Conservation (phyloP, 1,284 basidiomycete genomes). For the Hemileccinum hortonii region DNA sequence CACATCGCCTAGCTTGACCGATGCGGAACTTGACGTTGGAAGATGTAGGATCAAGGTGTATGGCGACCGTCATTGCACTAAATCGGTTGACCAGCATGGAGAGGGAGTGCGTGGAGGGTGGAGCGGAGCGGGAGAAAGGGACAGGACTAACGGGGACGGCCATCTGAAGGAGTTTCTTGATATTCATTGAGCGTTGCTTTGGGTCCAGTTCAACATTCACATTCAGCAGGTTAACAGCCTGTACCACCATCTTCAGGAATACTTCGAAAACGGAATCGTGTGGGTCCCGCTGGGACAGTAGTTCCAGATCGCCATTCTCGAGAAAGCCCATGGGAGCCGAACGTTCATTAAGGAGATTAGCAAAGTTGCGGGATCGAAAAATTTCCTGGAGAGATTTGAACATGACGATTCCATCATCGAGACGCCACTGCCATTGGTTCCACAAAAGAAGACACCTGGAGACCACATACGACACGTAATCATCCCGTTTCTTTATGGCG, state of each 20-base stretch:
- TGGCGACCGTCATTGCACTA: conserved; percentile 72
- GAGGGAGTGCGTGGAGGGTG: conserved; percentile 59
- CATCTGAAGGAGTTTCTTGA: conserved; percentile 77
- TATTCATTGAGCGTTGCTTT: conserved; percentile 43
- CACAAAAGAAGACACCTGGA: conserved; percentile 73
- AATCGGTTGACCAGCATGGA: conserved; percentile 89
- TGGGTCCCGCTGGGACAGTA: conserved; percentile 52
- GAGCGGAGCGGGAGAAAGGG: conserved; percentile 55
- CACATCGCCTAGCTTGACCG: conserved; percentile 61
- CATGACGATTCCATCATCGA: conserved; percentile 59
- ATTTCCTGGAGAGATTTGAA: conserved; percentile 72
- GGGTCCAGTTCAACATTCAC: conserved; percentile 28
- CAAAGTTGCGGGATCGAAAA: conserved; percentile 79
- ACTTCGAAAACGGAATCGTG: conserved; percentile 77
- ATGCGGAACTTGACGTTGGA: conserved; percentile 55
- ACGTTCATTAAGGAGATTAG: conserved; percentile 73
- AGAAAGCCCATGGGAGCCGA: conserved; percentile 82
- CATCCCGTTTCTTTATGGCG: conserved; percentile 63
- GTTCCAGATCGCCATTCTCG: conserved; percentile 53
- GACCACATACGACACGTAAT: conserved; percentile 74
- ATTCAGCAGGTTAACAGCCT: conserved; percentile 44
- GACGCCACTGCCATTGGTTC: conserved; percentile 73
- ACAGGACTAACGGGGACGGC: conserved; percentile 75
- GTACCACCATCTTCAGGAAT: conserved; percentile 77
- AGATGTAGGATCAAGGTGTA: conserved; percentile 66